Base-by-base conservation (phyloP, 495 filamentous ascomycete genomes). In the Copromyces sp. region DNA sequence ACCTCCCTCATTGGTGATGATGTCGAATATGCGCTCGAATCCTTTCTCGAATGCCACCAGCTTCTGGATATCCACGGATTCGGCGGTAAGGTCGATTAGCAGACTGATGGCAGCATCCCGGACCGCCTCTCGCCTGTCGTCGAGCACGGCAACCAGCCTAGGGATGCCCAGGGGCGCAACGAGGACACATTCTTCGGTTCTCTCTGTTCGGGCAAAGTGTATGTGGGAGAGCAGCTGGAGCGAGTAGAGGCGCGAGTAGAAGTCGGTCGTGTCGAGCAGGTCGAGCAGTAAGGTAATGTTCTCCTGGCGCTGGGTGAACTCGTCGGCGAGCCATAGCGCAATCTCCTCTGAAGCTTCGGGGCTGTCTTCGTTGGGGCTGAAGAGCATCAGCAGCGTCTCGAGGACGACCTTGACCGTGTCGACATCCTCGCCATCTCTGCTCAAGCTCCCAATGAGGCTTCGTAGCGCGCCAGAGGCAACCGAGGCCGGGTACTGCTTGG, bases 291-390 rank as follows among this genome's bases (percentile, higher is more conserved):
- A 84, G 0, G 93, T 96, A 72, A 98, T 95, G 82, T 99, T 98
- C 82, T 98, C 95, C 91, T 98, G 95, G 75, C 94, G 92, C 87
- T 97, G 94, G 39, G 96, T 98, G 77, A 99, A 99, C 80, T 98
- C 94, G 82, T 99, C 95, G 68, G 95, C 95, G 71, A 99, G 87
- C 94, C 95, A 98, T 7, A 98, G 87, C 38, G 93, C 92, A 78
- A 99, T 96, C 80, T 99, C 95, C 72, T 98, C 96, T 16, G 94
- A 97, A 53, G 95, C 94, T 86, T 99, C 95, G 69, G 94, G 93
- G 74, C 87, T 89, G 72, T 84, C 82, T 69, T 83, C 80, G 75
- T 87, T 86, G 24, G 86, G 86, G 73, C 77, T 87, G 82, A 98
- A 98, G 47, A 99, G 89, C 90, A 94, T 93, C 82, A 98, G 84